phyloP scores from a whole-genome alignment of 2,329 filamentous ascomycete genomes.

The Aspergillus udagawae region DNA sequence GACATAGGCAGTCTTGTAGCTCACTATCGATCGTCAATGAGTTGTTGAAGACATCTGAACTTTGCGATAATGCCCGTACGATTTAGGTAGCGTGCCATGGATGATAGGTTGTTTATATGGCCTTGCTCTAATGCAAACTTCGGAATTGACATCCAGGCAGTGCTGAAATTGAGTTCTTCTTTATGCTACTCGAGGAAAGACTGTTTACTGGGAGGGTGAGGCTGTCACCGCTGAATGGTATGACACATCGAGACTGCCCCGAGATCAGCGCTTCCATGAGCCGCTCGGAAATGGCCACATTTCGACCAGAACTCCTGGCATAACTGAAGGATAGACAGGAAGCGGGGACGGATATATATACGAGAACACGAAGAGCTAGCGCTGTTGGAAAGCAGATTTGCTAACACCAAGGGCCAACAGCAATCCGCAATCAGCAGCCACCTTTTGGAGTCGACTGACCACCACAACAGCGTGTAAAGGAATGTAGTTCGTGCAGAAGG shows the following conservation, averaged over 20 bases:
- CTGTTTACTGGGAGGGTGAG: neutral
- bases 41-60: neutral
- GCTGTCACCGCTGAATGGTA: neutral
- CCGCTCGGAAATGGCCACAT: neutral
- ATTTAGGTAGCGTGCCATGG: neutral
- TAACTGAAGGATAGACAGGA: neutral
- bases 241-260: neutral
- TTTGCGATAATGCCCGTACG: neutral
- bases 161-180: neutral
- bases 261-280: neutral
- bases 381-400: neutral
- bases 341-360: neutral
- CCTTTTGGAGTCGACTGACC: neutral
- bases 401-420: neutral
- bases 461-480: neutral
- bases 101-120: neutral
- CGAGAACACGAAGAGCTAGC: neutral
- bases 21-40: neutral
- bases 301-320: neutral
- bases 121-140: neutral
- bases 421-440: neutral
- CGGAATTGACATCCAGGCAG: neutral
- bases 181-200: neutral
- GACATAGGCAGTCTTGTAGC: neutral
- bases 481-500: neutral